Base-by-base conservation (phyloP, 2,329 filamentous ascomycete species). In the Fusarium sp. region DNA sequence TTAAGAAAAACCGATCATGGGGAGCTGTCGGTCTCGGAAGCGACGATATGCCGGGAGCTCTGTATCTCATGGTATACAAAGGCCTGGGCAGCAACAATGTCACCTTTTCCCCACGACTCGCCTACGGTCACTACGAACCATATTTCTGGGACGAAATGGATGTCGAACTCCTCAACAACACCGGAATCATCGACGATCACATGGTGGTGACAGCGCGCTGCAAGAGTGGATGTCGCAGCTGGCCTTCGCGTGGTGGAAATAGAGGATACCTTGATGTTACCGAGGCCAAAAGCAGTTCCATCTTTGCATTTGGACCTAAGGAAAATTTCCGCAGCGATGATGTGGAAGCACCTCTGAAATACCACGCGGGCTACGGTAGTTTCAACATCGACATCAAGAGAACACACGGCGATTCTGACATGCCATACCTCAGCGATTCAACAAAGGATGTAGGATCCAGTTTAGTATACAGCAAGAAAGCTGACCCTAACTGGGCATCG, bases 41-140 rank as follows among this genome's bases (percentile, higher is more conserved):
- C 57, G 69, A 81, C 46, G 81, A 83, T 70, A 88, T 88, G 83
- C 76, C 79, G 4, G 81, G 84, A 50, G 79, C 85, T 9, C 79
- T 89, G 26, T 84, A 86, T 59, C 81, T 88, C 44, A 81, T 89
- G 72, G 77, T 84, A n/a, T 89, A 89, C 77, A 77, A 80, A 45
- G 83, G 83, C 57, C 74, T 77, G 6, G 78, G 78, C 8, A 81
- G 80, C 54, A 76, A 81, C 53, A 85, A 85, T 66, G 81, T 88
- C 57, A 89, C 85, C 28, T 80, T 89, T 58, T 88, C 85, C 28
- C 85, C 86, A 3, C 85, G 87, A 51, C 73, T 85, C 33, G 79
- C 82, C 36, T 78, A 80, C 52, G 84, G 82, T 44, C 79, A 88
- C 68, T 81, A 80, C 68, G 87, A 89, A 73, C 87, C 87, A 11